These are phyloP conservation scores for Pleurotus eryngii DNA, from an alignment of 768 basidiomycete species.

Conservation along the genomic window DNA sequence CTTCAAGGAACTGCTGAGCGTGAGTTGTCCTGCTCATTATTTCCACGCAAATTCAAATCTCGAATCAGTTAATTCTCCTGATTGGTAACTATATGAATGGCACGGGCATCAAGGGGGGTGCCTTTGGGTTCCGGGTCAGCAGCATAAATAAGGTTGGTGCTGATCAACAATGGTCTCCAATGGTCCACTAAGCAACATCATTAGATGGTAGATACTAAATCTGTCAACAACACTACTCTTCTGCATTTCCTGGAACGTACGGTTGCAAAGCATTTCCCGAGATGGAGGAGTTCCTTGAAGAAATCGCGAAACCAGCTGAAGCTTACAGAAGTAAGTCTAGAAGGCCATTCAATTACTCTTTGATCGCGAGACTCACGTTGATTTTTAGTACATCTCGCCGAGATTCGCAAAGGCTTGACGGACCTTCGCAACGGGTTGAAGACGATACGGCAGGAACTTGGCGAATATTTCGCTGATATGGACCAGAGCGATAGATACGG, in stretches of 20 bases:
- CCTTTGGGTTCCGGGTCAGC: conserved; percentile 94
- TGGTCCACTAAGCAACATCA: background rate
- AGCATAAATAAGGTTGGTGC: conserved; percentile 87
- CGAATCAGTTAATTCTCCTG: conserved; percentile 73
- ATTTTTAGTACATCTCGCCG: conserved; percentile 75
- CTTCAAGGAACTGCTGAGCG: conserved; percentile 89
- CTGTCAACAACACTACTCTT: conserved; percentile 88
- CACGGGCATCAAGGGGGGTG: conserved; percentile 92
- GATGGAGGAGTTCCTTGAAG: conserved; percentile 86
- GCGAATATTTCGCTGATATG: conserved; percentile 74
- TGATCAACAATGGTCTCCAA: background rate
- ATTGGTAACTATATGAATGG: conserved; percentile 99
- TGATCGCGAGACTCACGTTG: conserved; percentile 9
- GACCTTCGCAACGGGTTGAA: conserved; percentile 78
- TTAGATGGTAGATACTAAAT: conserved; percentile 96
- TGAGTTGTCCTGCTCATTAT: conserved; percentile 27
- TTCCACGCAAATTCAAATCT: no score
- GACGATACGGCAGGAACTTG: conserved; percentile 74
- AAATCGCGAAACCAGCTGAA: conserved; percentile 85
- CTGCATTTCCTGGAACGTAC: conserved; percentile 93
- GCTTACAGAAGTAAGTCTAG: conserved; percentile 78
- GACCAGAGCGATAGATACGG: conserved; percentile 75
- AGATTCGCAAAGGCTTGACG: conserved; percentile 71
- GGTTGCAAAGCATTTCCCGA: conserved; percentile 80
- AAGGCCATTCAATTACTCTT: background rate